Evolutionary conservation across 1,284 basidiomycete genomes (phyloP).

Genomic region (Rhodotorula sp.): DNA sequence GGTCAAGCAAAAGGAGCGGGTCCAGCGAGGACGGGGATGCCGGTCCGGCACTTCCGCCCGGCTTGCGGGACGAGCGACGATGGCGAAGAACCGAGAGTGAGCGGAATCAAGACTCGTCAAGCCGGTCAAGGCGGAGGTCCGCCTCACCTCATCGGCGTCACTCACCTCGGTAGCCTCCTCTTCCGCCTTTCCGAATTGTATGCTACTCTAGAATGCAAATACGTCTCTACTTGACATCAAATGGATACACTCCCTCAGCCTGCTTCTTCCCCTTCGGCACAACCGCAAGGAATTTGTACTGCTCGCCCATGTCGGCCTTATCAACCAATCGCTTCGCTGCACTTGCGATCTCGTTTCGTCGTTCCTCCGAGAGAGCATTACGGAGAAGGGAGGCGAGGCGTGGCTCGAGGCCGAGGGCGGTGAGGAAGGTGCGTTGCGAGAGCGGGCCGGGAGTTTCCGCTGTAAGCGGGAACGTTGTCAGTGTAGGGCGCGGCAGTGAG

Average conservation of each 20-base stretch:
- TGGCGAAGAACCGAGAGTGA: neutral
- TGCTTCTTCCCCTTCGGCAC: slow-evolving; percentile 24
- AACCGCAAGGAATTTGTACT: slow-evolving; percentile 57
- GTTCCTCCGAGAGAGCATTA: slow-evolving; percentile 54
- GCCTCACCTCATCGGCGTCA: neutral
- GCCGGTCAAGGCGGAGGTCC: neutral
- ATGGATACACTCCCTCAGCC: slow-evolving; percentile 14
- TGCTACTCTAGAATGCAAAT: too few species aligned
- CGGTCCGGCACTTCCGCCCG: slow-evolving; percentile 1
- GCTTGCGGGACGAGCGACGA: neutral
- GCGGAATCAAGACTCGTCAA: neutral
- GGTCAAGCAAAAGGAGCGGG: neutral
- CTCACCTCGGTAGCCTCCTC: too few species aligned
- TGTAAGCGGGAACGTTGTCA: slow-evolving; percentile 31
- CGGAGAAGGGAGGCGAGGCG: slow-evolving; percentile 61
- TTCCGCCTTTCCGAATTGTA: too few species aligned
- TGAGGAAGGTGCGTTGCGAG: slow-evolving; percentile 67
- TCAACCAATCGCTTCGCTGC: slow-evolving; percentile 57
- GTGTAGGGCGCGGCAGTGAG: neutral
- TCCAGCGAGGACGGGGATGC: neutral
- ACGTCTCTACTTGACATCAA: slow-evolving; percentile 13
- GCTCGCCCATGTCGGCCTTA: slow-evolving; percentile 56
- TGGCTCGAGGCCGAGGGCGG: slow-evolving; percentile 64
- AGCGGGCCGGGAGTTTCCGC: slow-evolving; percentile 63
- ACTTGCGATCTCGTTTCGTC: slow-evolving; percentile 52